Evolutionary conservation across 1,139 yeast genomes (phyloP), one percentile per base, ranked within the genome.

Genomic region (Yamadazyma atmosphaerica): DNA sequence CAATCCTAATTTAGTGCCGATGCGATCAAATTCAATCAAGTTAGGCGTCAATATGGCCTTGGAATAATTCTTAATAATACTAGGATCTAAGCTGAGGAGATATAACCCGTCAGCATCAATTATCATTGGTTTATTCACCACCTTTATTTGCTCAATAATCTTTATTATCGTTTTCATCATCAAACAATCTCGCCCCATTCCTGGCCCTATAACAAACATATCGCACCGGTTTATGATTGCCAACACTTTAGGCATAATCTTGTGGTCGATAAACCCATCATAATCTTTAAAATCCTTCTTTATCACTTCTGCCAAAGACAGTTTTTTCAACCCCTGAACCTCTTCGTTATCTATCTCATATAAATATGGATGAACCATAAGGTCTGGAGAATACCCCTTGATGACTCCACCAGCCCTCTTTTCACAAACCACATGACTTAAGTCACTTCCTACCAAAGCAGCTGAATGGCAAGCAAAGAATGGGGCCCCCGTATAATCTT

Each of bases 401-500:
- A 92, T 89, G 9, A 87, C 83, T 0, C 83, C 65, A 1, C 87
- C 94, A 0, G 98, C 98, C 29, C 64, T 64, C 39, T 68, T 63
- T 50, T 88, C 96, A 63, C 98, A 90, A 8, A 92, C 72, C 5
- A 92, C 74, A 61, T 92, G 98, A 24, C 92, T 79, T 67, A 92
- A 70, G 55, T 92, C 98, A 32, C 92, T 86, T 0, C 98, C 98
- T 35, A 85, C 74, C 23, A 85, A 63, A 2, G 95, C 86, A 1
- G 95, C 79, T 1, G 96, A 86, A 56, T 86, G 83, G 10, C 94
- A 84, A 19, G 95, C 77, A 58, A 92, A 92, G 63, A 72, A 92
- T 2, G 98, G 98, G 0, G 98, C 98, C 0, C 98, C 98, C 0
- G 98, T 90, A 58, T 86, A 88, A 55, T 90, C 97, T 56, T 86